These are phyloP conservation scores for Coniochaeta sp. DNA, from an alignment of 2,329 filamentous ascomycete genomes.

Conservation along the genomic window DNA sequence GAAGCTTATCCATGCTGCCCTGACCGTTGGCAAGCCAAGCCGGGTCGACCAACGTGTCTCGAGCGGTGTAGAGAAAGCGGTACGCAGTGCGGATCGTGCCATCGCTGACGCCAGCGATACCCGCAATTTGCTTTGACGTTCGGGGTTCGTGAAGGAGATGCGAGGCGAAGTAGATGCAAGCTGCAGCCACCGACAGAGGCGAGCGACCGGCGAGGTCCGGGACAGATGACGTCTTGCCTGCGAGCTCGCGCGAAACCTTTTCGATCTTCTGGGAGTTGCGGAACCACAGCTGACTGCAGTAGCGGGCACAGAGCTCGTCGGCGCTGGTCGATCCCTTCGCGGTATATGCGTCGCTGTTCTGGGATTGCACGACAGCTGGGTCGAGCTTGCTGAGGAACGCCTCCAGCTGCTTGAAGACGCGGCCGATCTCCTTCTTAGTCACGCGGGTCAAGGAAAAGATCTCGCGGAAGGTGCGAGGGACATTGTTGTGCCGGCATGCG, in stretches of 20 bases:
- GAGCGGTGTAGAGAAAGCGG: conserved; percentile 72
- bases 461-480: conserved; percentile 86
- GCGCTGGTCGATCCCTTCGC: conserved; percentile 71
- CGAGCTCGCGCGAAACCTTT: conserved; percentile 72
- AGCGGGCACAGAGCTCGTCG: conserved; percentile 79
- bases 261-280: conserved; percentile 66
- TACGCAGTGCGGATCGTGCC: conserved; percentile 96
- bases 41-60: conserved; percentile 64
- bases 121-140: conserved; percentile 78
- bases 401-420: conserved; percentile 90
- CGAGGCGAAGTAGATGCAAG: conserved; percentile 94
- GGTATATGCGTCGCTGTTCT: conserved; percentile 53
- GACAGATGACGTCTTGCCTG: conserved; percentile 67
- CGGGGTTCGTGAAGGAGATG: conserved; percentile 75
- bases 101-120: conserved; percentile 83
- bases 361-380: conserved; percentile 45
- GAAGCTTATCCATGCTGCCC: conserved; percentile 65
- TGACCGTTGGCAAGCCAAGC: conserved; percentile 66
- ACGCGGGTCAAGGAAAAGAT: conserved; percentile 91
- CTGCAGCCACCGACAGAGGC: conserved; percentile 86
- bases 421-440: conserved; percentile 93
- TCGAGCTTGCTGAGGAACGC: conserved; percentile 74
- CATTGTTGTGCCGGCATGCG: conserved; percentile 81
- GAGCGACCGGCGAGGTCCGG: conserved; percentile 86
- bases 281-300: conserved; percentile 74